Percentiles rank a stretch among this genome's conserved stretches.
Conservation (phyloP, 257 asterid species). For the Solanum gracilifrons region DNA sequence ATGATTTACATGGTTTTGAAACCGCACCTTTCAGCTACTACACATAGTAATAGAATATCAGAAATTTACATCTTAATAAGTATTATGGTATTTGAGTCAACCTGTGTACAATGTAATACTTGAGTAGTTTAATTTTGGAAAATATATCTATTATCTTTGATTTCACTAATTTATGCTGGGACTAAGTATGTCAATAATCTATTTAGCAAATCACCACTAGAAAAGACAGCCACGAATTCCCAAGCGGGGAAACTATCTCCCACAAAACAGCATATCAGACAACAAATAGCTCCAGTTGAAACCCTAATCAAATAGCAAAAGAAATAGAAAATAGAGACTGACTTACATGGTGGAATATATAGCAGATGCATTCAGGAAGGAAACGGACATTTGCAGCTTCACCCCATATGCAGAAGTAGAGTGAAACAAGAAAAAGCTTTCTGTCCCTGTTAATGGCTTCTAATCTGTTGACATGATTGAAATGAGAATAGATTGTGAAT, state of each 20-base stretch:
- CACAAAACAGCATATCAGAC: not conserved
- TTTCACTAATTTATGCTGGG: not conserved
- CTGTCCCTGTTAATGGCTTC: slow-evolving; percentile 92
- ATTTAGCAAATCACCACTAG: not conserved
- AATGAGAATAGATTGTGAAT: slow-evolving; percentile 10
- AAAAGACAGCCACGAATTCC: not conserved
- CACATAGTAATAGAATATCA: not conserved
- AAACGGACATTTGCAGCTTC: slow-evolving; percentile 98
- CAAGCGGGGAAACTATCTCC: not conserved
- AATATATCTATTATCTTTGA: not conserved
- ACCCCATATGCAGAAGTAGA: slow-evolving; percentile 95
- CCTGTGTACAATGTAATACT: not conserved
- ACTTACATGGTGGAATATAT: slow-evolving; percentile 88
- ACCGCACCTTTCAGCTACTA: not conserved
- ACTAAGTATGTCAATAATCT: not conserved
- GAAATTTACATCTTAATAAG: not conserved
- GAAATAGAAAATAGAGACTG: not conserved
- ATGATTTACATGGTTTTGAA: not conserved
- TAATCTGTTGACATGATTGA: slow-evolving; percentile 35
- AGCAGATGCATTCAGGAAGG: slow-evolving; percentile 97
- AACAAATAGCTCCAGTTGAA: not conserved
- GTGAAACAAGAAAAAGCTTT: slow-evolving; percentile 70
- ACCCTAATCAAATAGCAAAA: not conserved
- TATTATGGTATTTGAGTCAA: not conserved
- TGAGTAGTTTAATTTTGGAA: not conserved